These are phyloP conservation scores for Pyrus pyrifolia DNA, from an alignment of 306 rosid species.

Conservation along the genomic window DNA sequence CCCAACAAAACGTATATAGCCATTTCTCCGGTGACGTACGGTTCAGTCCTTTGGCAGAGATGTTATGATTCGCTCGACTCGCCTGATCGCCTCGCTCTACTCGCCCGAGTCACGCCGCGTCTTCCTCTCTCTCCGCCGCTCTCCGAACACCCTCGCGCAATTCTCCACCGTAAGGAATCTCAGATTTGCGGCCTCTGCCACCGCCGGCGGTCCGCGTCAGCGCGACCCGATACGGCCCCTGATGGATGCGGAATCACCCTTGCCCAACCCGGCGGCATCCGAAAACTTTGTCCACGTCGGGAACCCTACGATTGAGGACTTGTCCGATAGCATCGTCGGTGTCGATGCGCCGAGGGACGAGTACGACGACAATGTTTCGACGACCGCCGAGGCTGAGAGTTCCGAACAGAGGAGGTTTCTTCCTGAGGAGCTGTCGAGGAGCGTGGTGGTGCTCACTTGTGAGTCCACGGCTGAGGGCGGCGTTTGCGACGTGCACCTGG, in stretches of 20 bases:
- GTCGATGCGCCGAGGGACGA: slow-evolving; percentile 38
- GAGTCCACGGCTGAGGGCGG: slow-evolving; percentile 58
- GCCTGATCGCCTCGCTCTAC: slow-evolving; percentile 28
- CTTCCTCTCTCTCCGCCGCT: background rate
- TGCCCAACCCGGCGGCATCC: slow-evolving; percentile 23
- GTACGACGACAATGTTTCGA: slow-evolving; percentile 9
- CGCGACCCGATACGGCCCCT: slow-evolving; percentile 11
- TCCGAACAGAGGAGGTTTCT: slow-evolving; percentile 36
- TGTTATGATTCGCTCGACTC: slow-evolving; percentile 36
- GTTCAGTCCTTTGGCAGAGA: background rate
- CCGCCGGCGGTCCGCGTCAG: slow-evolving; percentile 10
- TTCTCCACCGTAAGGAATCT: slow-evolving; percentile 20
- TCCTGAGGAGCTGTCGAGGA: slow-evolving; percentile 65
- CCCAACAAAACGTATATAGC: background rate
- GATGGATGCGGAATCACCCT: slow-evolving; percentile 53
- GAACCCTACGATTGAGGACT: slow-evolving; percentile 50
- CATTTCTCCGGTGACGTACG: background rate
- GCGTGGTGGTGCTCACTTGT: slow-evolving; percentile 63
- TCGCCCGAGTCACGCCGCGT: slow-evolving; percentile 32
- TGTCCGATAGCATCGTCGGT: slow-evolving; percentile 66
- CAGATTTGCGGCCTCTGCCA: slow-evolving; percentile 1
- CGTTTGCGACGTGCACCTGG: slow-evolving; percentile 71
- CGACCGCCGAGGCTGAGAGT: slow-evolving; percentile 1
- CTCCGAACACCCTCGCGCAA: slow-evolving; percentile 5
- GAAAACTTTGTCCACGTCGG: slow-evolving; percentile 75